Evolutionary conservation across 2,329 filamentous ascomycete genomes (phyloP).

Genomic region (Botrytis sinoallii): DNA sequence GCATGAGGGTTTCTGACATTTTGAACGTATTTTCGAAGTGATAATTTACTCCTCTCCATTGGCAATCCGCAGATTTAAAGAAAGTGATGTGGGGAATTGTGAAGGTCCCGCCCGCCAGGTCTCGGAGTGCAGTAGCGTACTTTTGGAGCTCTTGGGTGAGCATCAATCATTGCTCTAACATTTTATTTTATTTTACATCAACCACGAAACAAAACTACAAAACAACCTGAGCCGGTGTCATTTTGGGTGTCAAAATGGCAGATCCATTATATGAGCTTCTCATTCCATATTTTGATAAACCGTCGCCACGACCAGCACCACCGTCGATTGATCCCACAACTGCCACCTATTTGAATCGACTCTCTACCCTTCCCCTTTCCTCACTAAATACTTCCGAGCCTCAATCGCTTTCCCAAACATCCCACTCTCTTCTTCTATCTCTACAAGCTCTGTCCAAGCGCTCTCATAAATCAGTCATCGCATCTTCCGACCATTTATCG

Average conservation of each 20-base stretch:
- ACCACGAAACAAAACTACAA: neutral
- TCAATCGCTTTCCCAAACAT: slow-evolving; percentile 73
- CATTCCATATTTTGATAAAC: slow-evolving; percentile 54
- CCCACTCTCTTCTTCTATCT: slow-evolving; percentile 76
- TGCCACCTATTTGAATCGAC: slow-evolving; percentile 69
- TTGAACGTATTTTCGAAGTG: neutral
- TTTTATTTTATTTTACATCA: neutral
- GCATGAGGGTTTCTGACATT: neutral
- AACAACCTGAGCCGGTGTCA: neutral
- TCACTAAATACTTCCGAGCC: slow-evolving; percentile 73
- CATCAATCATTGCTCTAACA: neutral
- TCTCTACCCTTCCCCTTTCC: slow-evolving; percentile 73
- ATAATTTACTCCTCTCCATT: neutral
- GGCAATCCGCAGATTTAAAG: neutral
- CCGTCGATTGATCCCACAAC: slow-evolving; percentile 50
- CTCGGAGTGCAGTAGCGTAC: slow-evolving; percentile 7
- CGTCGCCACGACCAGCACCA: slow-evolving; percentile 41
- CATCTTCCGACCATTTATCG: slow-evolving; percentile 74
- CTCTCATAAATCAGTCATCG: slow-evolving; percentile 80
- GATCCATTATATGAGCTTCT: slow-evolving; percentile 76
- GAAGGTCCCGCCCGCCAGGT: neutral
- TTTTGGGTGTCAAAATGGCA: slow-evolving; percentile 48
- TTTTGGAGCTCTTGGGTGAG: slow-evolving; percentile 10
- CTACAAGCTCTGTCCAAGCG: slow-evolving; percentile 86
- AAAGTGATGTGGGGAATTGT: neutral